Conservation (phyloP, 2,329 filamentous ascomycete species). For the Penicillium concentricum region DNA sequence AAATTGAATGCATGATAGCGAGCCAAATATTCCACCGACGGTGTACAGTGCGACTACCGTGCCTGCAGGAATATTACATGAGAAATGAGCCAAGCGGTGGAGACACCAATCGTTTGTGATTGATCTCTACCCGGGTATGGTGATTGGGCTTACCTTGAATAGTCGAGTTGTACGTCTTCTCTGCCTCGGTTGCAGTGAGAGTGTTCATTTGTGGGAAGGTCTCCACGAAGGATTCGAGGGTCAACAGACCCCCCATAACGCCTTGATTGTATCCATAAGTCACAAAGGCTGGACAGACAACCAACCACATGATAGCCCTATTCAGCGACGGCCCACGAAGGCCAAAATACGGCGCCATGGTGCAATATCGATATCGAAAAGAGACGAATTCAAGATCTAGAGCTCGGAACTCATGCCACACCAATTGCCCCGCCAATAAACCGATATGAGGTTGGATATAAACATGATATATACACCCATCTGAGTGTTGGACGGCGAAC, state of each 20-base stretch:
- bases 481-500: neutral
- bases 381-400: neutral
- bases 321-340: constrained; percentile 23
- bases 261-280: constrained; percentile 55
- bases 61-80: constrained; percentile 3
- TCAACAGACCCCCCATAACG: constrained; percentile 56
- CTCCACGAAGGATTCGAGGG: constrained; percentile 59
- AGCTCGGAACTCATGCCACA: neutral
- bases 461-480: neutral
- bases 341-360: constrained; percentile 7
- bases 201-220: constrained; percentile 53
- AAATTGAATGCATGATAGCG: constrained; percentile 46
- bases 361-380: neutral
- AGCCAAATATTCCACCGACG: constrained; percentile 47
- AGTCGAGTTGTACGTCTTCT: constrained; percentile 41
- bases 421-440: neutral
- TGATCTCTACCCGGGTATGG: neutral
- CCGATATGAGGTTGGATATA: neutral
- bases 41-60: constrained; percentile 48
- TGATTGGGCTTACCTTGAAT: constrained; percentile 37
- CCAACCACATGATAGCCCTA: constrained; percentile 25
- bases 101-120: too few relatives aligned
- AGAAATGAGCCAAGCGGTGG: neutral
- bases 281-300: constrained; percentile 35
- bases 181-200: constrained; percentile 26